Conservation (phyloP, 2,329 filamentous ascomycete genomes). For the Cadophora sp. region DNA sequence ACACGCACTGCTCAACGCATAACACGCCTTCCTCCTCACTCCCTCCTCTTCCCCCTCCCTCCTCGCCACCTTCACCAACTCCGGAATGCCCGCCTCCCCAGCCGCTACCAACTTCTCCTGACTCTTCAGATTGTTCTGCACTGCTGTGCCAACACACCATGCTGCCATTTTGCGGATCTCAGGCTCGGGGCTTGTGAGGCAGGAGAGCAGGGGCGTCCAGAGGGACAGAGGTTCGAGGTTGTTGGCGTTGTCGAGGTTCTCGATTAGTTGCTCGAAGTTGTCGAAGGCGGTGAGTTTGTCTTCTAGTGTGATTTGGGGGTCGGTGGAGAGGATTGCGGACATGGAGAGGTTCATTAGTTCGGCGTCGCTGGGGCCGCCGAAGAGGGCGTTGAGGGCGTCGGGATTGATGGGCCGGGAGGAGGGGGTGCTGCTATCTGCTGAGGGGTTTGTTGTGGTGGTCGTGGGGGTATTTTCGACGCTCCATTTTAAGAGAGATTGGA, state of each 20-base stretch:
- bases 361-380: slow-evolving; percentile 87
- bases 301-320: slow-evolving; percentile 70
- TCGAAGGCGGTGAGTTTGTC: slow-evolving; percentile 87
- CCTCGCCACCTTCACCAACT: slow-evolving; percentile 70
- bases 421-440: background rate
- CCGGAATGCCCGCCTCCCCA: slow-evolving; percentile 76
- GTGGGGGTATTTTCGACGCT: slow-evolving; percentile 63
- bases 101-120: slow-evolving; percentile 73
- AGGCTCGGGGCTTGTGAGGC: slow-evolving; percentile 70
- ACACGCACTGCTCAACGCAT: slow-evolving; percentile 83
- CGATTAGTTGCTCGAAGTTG: slow-evolving; percentile 93
- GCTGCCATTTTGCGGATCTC: slow-evolving; percentile 85
- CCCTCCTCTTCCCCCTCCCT: slow-evolving; percentile 63
- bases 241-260: slow-evolving; percentile 96
- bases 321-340: slow-evolving; percentile 70
- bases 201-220: slow-evolving; percentile 80
- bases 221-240: slow-evolving; percentile 81
- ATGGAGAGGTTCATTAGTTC: slow-evolving; percentile 91
- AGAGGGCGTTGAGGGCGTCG: slow-evolving; percentile 73
- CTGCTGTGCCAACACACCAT: slow-evolving; percentile 94
- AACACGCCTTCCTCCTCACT: slow-evolving; percentile 86
- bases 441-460: slow-evolving; percentile 11
- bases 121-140: slow-evolving; percentile 90
- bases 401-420: slow-evolving; percentile 57
- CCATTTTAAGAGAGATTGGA: slow-evolving; percentile 47